Evolutionary conservation across 2,329 filamentous ascomycete species (phyloP).

Genomic region (Cadophora sp.): DNA sequence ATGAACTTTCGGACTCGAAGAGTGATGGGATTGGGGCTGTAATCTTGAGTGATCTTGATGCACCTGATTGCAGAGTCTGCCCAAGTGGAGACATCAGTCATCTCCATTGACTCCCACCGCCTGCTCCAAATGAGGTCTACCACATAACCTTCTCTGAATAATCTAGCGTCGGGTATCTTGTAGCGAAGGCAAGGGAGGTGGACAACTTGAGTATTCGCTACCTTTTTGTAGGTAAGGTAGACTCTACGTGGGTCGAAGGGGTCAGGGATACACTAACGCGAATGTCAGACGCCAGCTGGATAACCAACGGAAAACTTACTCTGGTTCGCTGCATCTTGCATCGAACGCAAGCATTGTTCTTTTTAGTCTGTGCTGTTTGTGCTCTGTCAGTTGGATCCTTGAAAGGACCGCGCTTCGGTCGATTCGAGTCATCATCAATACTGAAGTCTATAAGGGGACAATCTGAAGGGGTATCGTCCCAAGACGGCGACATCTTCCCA

Average conservation of each 20-base stretch:
- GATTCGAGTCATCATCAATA: not conserved
- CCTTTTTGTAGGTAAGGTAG: slow-evolving; percentile 11
- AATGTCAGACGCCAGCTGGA: not conserved
- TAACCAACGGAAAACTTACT: not conserved
- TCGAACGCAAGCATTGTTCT: slow-evolving; percentile 5
- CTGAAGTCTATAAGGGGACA: not conserved
- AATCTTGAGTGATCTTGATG: slow-evolving; percentile 61
- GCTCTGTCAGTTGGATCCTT: not conserved
- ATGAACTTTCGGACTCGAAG: slow-evolving; percentile 61
- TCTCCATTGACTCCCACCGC: slow-evolving; percentile 63
- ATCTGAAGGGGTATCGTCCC: not conserved
- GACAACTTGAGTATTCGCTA: slow-evolving; percentile 5
- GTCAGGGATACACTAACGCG: slow-evolving; percentile 8
- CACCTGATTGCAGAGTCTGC: slow-evolving; percentile 56
- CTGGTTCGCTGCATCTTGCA: slow-evolving; percentile 7
- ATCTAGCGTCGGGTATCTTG: not conserved
- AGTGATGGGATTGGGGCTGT: slow-evolving; percentile 55
- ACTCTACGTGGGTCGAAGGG: slow-evolving; percentile 7
- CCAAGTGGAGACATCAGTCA: slow-evolving; percentile 63
- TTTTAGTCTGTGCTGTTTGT: slow-evolving; percentile 7
- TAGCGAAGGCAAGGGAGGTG: slow-evolving; percentile 16
- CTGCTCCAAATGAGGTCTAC: slow-evolving; percentile 65
- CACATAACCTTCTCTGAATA: slow-evolving; percentile 50
- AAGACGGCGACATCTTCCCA: not conserved
- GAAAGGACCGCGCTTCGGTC: slow-evolving; percentile 1